These are phyloP conservation scores for Fusarium sp. DNA, from an alignment of 2,329 filamentous ascomycete genomes.

Conservation along the genomic window DNA sequence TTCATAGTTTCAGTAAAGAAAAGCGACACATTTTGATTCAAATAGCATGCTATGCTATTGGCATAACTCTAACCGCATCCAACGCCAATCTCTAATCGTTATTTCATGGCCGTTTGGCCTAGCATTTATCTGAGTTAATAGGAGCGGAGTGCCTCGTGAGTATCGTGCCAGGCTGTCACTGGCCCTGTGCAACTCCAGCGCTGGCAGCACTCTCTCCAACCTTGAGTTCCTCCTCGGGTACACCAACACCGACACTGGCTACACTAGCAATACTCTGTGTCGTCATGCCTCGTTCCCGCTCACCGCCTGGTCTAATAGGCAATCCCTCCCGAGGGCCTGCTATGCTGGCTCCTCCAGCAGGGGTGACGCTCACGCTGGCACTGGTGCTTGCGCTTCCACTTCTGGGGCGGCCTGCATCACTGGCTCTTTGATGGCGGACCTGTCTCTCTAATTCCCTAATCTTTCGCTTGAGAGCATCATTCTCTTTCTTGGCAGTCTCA, in stretches of 20 bases:
- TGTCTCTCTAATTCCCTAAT: slow-evolving; percentile 69
- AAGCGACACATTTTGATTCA: background rate
- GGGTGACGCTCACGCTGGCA: slow-evolving; percentile 56
- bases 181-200: slow-evolving; percentile 41
- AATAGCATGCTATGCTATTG: slow-evolving; percentile 8
- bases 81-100: slow-evolving; percentile 37
- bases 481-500: slow-evolving; percentile 69
- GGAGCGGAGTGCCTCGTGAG: background rate
- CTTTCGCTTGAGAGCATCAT: slow-evolving; percentile 67
- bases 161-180: background rate
- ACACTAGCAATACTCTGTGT: slow-evolving; percentile 57
- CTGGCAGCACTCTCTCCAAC: slow-evolving; percentile 71
- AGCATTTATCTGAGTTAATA: background rate
- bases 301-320: slow-evolving; percentile 40
- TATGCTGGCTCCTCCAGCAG: slow-evolving; percentile 53
- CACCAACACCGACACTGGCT: slow-evolving; percentile 61
- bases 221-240: slow-evolving; percentile 67
- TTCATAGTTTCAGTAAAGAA: background rate
- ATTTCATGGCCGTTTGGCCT: slow-evolving; percentile 25
- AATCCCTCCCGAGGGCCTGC: slow-evolving; percentile 55
- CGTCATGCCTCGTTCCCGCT: slow-evolving; percentile 53
- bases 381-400: slow-evolving; percentile 65
- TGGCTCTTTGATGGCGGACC: slow-evolving; percentile 58
- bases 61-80: slow-evolving; percentile 32
- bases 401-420: slow-evolving; percentile 56